Evolutionary conservation across 352 stramenopile species (phyloP), one percentile per base, ranked within the genome.

Genomic region (Phytophthora idaei): DNA sequence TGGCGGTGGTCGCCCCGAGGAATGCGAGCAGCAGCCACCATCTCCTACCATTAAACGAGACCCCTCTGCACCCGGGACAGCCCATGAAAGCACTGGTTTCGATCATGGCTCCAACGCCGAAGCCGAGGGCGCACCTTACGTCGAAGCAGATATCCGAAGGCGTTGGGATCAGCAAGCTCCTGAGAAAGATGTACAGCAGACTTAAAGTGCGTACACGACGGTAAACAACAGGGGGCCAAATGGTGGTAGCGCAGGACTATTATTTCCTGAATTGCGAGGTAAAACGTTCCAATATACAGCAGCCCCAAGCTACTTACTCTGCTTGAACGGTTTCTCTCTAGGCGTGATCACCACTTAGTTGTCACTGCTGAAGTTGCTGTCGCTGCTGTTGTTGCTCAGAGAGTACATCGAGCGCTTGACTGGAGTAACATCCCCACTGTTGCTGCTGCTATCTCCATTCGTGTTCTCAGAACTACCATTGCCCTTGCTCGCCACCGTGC

Each of bases 41-140:
- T 95, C 85, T 12, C 87, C 87, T 9, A 81, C 76, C 28, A 90
- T 93, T 66, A 95, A 93, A 69, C 77, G 83, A 50, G 83, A 93
- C n/a, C 73, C 80, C 6, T 87, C 74, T n/a, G 57, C 65, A 44
- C 31, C 45, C 32, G 36, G 25, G 17, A 61, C 54, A 44, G 39
- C 42, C 15, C 21, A 21, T n/a, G 53, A 65, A 50, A 57, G 32
- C 34, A 27, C 36, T 42, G 56, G 41, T 14, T 57, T 49, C 47
- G 28, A 51, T 17, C 28, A 36, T 51, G 31, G 15, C 44, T 32
- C 15, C 14, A 57, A 44, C 54, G 47, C 15, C 11, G 41, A 66
- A 21, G 54, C 21, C 4, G 55, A 65, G 58, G n/a, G 28, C 7
- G 45, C 50, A 42, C 4, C 41, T 10, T 52, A 57, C 34, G 60